Evolutionary conservation across 345 rosid genomes (phyloP), one percentile per base, ranked within the genome.

Genomic region (Eucalyptus curtisii): DNA sequence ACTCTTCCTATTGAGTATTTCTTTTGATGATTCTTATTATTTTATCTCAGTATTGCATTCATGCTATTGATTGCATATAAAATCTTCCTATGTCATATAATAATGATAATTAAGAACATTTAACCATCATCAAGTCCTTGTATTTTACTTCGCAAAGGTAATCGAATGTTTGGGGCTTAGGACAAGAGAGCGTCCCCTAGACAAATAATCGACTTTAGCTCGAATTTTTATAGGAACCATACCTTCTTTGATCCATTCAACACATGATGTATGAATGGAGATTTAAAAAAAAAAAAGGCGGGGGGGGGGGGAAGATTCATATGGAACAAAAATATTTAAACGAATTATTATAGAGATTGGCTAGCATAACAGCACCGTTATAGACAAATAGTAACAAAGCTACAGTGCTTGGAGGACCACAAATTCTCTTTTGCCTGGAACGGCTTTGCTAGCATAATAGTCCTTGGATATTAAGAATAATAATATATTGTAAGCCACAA

Each of bases 401-500:
- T 14, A 64, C 1, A n/a, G 17, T 64, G 11, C 37, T 15, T 7
- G 76, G 10, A 66, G 17, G 20, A 13, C 40, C 37, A n/a, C 40
- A 66, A 66, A 66, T 66, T 30, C 20, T 66, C 40, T 66, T 66
- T 66, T 66, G 79, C 8, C 20, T 3, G 1, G 53, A 50, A 50
- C 4, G 1, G 57, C 25, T 52, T 52, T 8, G 8, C 5, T 52
- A 20, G 25, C 24, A 20, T 52, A 52, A 52, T 0, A 52, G 1
- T 37, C 40, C 40, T 52, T 52, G 25, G 19, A 52, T 2, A 2
- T 0, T 52, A 4, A 52, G 1, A 52, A 52, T 3, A 52, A 52
- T 52, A 52, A 52, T 52, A 0, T 52, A 52, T 20, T 52, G 3
- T 52, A 22, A 52, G 2, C 0, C 1, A 52, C 0, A 2, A 52